Conservation (phyloP, 768 basidiomycete species). For the Cubamyces lactineus region DNA sequence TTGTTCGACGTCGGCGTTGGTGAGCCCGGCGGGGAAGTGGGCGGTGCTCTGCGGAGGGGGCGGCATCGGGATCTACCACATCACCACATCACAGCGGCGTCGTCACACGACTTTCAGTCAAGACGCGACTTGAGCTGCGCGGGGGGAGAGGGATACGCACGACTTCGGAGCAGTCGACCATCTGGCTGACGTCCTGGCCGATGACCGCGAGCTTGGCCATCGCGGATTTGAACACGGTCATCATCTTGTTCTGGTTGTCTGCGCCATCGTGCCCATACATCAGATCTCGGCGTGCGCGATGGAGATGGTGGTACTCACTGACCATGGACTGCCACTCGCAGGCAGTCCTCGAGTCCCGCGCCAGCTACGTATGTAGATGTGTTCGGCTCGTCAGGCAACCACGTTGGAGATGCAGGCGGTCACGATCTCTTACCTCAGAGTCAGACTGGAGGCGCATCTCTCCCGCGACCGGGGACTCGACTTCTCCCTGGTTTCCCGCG, state of each 20-base stretch:
- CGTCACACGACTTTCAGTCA: too few relatives aligned
- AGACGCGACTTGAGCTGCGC: too few relatives aligned
- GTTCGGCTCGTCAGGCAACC: too few relatives aligned
- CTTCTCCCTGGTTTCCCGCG: conserved; percentile 33
- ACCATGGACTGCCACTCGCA: conserved; percentile 38
- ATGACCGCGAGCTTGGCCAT: conserved; percentile 12
- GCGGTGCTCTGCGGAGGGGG: conserved; percentile 10
- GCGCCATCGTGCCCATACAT: too few relatives aligned
- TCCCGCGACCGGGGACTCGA: conserved; percentile 33
- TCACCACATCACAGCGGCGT: too few relatives aligned
- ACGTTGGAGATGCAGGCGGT: too few relatives aligned
- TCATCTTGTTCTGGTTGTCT: conserved; percentile 17
- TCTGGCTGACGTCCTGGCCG: conserved; percentile 12
- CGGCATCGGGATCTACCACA: conserved; percentile 7
- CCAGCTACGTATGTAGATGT: conserved; percentile 15
- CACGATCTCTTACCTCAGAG: conserved; percentile 14
- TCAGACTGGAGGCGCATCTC: conserved; percentile 41
- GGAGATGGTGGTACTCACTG: conserved; percentile 11
- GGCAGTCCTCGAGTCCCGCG: conserved; percentile 38
- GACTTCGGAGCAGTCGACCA: conserved; percentile 19
- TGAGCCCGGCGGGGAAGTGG: conserved; percentile 28
- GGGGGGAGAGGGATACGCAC: not conserved
- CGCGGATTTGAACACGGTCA: conserved; percentile 12
- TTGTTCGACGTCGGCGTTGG: conserved; percentile 26
- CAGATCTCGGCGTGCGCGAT: too few relatives aligned